Evolutionary conservation across 805 yeast genomes (phyloP), one percentile per base, ranked within the genome.

Genomic region (Pichia membranifaciens): DNA sequence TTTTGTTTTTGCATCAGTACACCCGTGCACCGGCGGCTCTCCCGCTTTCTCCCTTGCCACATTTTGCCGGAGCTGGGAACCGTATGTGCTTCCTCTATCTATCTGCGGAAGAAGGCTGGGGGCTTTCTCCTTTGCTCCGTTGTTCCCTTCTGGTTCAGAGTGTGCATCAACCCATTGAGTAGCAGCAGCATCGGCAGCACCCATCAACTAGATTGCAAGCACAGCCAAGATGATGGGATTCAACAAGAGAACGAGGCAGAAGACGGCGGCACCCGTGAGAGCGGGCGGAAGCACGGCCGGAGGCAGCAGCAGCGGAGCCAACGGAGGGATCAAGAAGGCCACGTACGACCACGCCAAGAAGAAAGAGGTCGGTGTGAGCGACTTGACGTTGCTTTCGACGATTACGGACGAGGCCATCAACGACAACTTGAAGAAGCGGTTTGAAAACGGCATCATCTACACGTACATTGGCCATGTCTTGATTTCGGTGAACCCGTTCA

Each of bases 331-430:
- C 47, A 81, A 86, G 61, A 91, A 91, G 71, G 97, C 97, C 13
- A 84, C 88, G 43, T 93, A 89, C 63, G 98, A 93, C 57, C 67
- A 84, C 31, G 71, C 81, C 45, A 89, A 89, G 70, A 87, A 87
- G 75, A 87, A 89, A 65, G 98, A 93, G 67, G 98, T 93, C n/a
- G 99, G 99, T 45, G 97, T 93, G 8, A 84, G 95, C 38, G 99
- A 93, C 67, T 73, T 93, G 60, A 93, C 99, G 0, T 70, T 93
- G 45, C 73, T 93, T 51, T 83, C 95, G 23, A 85, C 84, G 51
- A 91, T 93, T 59, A 76, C 93, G 39, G 97, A 93, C 64, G 95
- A 88, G 49, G 76, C 96, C 37, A 93, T 93, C 70, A 88, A 89
- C 61, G 96, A 90, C 17, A 93, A 93, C 66, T 71, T 93, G 55